Evolutionary conservation across 495 filamentous ascomycete genomes (phyloP), one percentile per base, ranked within the genome.

Genomic region (Pseudotulostoma volvatum): DNA sequence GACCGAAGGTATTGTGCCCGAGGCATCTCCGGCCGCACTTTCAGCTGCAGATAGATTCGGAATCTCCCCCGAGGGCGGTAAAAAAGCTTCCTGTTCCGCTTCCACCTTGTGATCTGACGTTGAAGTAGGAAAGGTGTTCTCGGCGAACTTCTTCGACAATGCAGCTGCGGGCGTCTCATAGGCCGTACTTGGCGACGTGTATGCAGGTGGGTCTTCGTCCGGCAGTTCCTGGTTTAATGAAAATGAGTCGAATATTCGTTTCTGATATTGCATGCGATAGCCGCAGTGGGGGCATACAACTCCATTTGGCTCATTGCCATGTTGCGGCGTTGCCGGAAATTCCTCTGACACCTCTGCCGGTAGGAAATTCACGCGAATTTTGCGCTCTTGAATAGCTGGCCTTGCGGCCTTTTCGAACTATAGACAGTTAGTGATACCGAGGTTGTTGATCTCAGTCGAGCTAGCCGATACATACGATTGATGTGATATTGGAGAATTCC

Each of bases 331-430:
- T 13, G 45, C 40, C 31, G 57, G 40, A n/a, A n/a, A n/a, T n/a
- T n/a, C n/a, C n/a, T n/a, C n/a, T n/a, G n/a, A n/a, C 13, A 58
- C 60, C 33, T 77, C 73, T 4, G 74, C 66, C 20, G 79, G 61
- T 20, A 95, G 64, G 61, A 82, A 96, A 28, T 62, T 64, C 40
- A 97, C 90, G n/a, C 88, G 79, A 44, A 97, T 96, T 65, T 96
- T 97, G 65, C 79, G 83, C 66, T 97, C 92, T 49, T 81, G 72
- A 40, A 96, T 76, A 0, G 73, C 61, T 1, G 70, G 65, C 60
- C 86, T 95, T 37, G 78, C 65, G n/a, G 73, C 64, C 52, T 79
- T 74, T 48, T 86, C 81, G 42, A 90, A 67, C 63, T 67, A 42
- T 52, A 5, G 11, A 28, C 5, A 28, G 23, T 28, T 28, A 28